Base-by-base conservation (phyloP, 2,329 filamentous ascomycete species). In the Ophiostoma fasciatum region DNA sequence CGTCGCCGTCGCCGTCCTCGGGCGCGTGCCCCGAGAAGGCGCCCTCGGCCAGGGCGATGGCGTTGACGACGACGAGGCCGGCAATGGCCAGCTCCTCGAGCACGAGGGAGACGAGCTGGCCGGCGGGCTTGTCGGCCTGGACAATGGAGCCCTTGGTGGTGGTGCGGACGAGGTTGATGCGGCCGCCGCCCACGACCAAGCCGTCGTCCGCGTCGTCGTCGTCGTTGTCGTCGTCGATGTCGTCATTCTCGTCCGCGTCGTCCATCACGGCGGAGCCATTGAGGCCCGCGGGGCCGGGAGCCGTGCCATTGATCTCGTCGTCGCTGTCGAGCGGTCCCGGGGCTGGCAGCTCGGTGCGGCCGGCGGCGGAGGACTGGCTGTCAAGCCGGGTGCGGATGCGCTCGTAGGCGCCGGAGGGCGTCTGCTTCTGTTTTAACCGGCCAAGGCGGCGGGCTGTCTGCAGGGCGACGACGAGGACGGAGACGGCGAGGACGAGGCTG, bases 1-100 rank as follows among this genome's bases (percentile, higher is more conserved):
- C 64, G 31, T 30, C 27, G 12, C 13, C 19, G 14, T 58, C 58
- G 15, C 68, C 26, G 19, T 59, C 66, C 35, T 72, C 74, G 42
- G 68, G 63, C 14, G 58, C 58, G 17, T 39, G 37, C 22, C 40
- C 40, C 5, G 69, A 71, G 60, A 72, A 81, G 28, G 67, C 62
- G 25, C 68, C 60, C 2, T 72, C 70, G 1, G 72, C 56, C 36
- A 90, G 63, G 8, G 75, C 71, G 9, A 74, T 58, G 14, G 77
- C 57, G 47, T 84, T 84, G 40, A 87, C 59, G 2, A 62, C 74
- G 38, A 94, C 57, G 46, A 90, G 66, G 11, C 71, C 82, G 36
- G 77, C 54, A 23, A 94, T 69, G 20, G 80, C 79, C 9, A 84
- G 53, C 48, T 82, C 74, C 60, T 98, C 90, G 8, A 88, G 47